Evolutionary conservation across 495 filamentous ascomycete species (phyloP), one percentile per base, ranked within the genome.

Genomic region (Platismatia glauca): DNA sequence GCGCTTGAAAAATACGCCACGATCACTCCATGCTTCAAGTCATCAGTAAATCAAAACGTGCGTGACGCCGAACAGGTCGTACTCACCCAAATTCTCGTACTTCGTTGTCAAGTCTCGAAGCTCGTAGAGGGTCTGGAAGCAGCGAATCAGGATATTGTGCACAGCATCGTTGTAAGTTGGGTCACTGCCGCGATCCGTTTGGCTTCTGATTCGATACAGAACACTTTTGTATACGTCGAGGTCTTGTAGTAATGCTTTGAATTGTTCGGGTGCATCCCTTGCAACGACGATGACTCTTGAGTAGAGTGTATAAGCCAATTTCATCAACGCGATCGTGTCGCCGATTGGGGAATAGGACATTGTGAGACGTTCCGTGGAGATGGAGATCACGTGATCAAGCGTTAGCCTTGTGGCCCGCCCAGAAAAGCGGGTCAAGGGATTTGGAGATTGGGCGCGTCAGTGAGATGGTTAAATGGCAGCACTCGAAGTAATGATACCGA

Each of bases 41-140:
- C 6, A 37, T 50, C 34, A 64, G 55, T 41, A 18, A 55, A 59
- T 22, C 33, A 55, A 37, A 13, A n/a, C 29, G 34, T n/a, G 29
- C 3, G 41, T 11, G 16, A 44, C 29, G 57, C 41, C 13, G 4
- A 3, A 15, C 8, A 46, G 5, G 29, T 13, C 3, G 15, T 33
- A 62, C 55, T 41, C 57, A 66, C 64, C 64, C 15, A 66, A 22
- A 6, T 66, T 66, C 15, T 66, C 60, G 35, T 66, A 66, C 29
- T 62, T 66, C 16, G 22, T 41, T 34, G 60, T 62, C 20, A 62
- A 48, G 55, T 34, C 33, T 24, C 43, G 39, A 8, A 66, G 58
- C 4, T 41, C 60, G 20, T 57, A 58, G 3, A 66, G 57, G 16
- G 60, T 44, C 16, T 20, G 22, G 20, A 59, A 59, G 34, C 64